A percentile compares a stretch with the other conserved stretches of the same genome.
phyloP scores from a whole-genome alignment of 306 rosid species.

The Medicago truncatula region MtrunA17r5.0-ANR NC_053045.1:28454501-28455000 shows the following conservation, averaged over 20 bases:
- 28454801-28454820: constrained; percentile 70
- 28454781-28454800: constrained; percentile 32
- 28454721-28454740: neutral
- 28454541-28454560: constrained; percentile 76
- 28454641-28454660: constrained; percentile 36
- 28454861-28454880: constrained; percentile 75
- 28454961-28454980: constrained; percentile 62
- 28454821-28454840: constrained; percentile 56
- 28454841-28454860: constrained; percentile 72
- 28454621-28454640: constrained; percentile 31
- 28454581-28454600: constrained; percentile 84
- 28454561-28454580: constrained; percentile 89
- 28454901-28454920: constrained; percentile 58
- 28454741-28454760: constrained; percentile 26
- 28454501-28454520: constrained; percentile 82
- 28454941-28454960: constrained; percentile 68
- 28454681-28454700: constrained; percentile 25
- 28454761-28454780: constrained; percentile 27
- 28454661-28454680: constrained; percentile 16
- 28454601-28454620: constrained; percentile 35
- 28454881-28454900: constrained; percentile 66
- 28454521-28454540: constrained; percentile 87
- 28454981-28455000: constrained; percentile 48
- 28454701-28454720: constrained; percentile 25
- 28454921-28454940: constrained; percentile 69